A percentile compares a stretch with the other conserved stretches of the same genome.
These are phyloP conservation scores for Begonia fuchsioides DNA, from an alignment of 306 rosid genomes.

Conservation along the genomic window DNA sequence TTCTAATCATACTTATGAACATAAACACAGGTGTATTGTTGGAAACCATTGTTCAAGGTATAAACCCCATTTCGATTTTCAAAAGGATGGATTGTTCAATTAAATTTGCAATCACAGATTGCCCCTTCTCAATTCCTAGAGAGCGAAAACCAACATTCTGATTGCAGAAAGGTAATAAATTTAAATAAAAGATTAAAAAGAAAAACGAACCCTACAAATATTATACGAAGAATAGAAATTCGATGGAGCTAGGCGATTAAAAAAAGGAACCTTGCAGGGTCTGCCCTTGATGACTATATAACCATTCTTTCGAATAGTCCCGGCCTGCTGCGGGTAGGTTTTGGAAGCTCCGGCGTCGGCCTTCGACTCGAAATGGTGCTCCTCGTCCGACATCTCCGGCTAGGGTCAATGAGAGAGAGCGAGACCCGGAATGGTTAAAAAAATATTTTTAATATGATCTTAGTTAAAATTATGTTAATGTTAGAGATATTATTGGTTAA, in stretches of 20 bases:
- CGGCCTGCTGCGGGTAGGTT: conserved; percentile 95
- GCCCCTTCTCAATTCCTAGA: no score
- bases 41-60: no score
- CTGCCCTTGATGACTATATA: conserved; percentile 75
- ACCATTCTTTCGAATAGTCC: conserved; percentile 88
- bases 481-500: no score
- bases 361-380: conserved; percentile 93
- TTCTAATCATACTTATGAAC: no score
- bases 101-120: background rate
- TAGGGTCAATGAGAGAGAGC: background rate
- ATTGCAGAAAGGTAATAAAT: no score
- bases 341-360: conserved; percentile 98
- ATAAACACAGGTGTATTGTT: no score
- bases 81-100: background rate
- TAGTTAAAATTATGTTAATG: no score
- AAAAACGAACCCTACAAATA: background rate
- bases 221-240: background rate
- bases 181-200: background rate
- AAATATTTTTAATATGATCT: no score
- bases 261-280: conserved; percentile 73
- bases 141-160: no score
- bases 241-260: background rate
- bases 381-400: conserved; percentile 82
- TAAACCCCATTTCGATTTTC: background rate
- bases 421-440: background rate